phyloP scores from a whole-genome alignment of 1,284 basidiomycete species.

The Irpex sp. region DNA sequence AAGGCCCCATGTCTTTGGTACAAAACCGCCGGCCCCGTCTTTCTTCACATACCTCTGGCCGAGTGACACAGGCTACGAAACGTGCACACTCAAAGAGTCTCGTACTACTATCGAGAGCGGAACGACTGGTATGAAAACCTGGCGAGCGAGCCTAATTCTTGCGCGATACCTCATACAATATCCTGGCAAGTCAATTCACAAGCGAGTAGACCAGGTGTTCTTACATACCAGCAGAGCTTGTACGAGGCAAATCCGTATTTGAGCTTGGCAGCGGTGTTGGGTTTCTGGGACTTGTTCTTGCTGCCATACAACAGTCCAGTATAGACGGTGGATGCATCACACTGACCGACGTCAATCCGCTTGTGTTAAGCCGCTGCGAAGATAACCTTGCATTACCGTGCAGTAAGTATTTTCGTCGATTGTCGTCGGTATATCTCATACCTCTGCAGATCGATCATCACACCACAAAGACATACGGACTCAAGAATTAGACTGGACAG shows the following conservation, averaged over 20 bases:
- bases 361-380: conserved; percentile 57
- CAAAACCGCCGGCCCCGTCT: conserved; percentile 39
- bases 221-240: conserved; percentile 35
- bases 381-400: conserved; percentile 54
- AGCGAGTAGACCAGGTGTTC: not conserved
- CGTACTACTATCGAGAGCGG: conserved; percentile 65
- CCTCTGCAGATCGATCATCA: conserved; percentile 43
- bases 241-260: conserved; percentile 44
- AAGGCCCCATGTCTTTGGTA: conserved; percentile 12
- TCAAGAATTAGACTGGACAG: conserved; percentile 56
- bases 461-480: conserved; percentile 39
- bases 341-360: conserved; percentile 63
- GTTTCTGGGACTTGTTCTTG: conserved; percentile 61
- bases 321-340: conserved; percentile 10
- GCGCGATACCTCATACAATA: conserved; percentile 53
- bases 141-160: conserved; percentile 66
- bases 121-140: conserved; percentile 73
- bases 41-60: conserved; percentile 65
- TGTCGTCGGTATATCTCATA: conserved; percentile 3
- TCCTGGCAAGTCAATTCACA: conserved; percentile 33
- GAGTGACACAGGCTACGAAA: conserved; percentile 28
- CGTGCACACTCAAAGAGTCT: conserved; percentile 62
- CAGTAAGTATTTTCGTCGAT: conserved; percentile 41
- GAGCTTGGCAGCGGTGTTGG: conserved; percentile 72
- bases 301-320: conserved; percentile 40